Conservation (phyloP, 2,329 filamentous ascomycete species). For the Aspergillus sp. region DNA sequence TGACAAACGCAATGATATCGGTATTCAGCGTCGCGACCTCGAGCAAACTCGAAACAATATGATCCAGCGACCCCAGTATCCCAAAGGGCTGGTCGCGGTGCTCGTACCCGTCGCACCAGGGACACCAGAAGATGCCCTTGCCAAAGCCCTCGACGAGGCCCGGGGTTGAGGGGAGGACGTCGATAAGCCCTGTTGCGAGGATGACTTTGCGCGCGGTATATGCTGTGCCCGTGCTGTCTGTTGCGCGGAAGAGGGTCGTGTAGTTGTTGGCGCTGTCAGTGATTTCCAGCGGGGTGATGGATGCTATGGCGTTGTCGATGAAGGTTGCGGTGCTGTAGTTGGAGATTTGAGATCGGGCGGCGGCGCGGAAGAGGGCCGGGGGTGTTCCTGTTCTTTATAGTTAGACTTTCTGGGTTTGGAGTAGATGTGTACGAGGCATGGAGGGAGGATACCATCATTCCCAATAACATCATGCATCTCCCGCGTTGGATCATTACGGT, state of each 20-base stretch:
- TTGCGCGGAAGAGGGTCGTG: conserved; percentile 54
- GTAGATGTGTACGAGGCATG: conserved; percentile 3
- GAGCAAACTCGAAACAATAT: conserved; percentile 52
- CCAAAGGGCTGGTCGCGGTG: conserved; percentile 64
- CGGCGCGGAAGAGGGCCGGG: conserved; percentile 59
- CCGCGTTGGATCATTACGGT: conserved; percentile 61
- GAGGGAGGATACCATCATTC: conserved; percentile 55
- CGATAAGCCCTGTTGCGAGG: conserved; percentile 61
- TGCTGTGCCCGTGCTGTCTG: conserved; percentile 36
- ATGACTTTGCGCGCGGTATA: conserved; percentile 60
- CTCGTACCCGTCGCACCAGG: conserved; percentile 68
- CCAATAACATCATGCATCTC: conserved; percentile 67
- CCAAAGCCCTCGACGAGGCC: conserved; percentile 62
- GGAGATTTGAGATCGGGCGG: conserved; percentile 58
- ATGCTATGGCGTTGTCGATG: conserved; percentile 58
- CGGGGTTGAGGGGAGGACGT: conserved; percentile 60
- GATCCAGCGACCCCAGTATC: conserved; percentile 53
- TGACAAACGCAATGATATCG: conserved; percentile 63
- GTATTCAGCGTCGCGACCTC: conserved; percentile 61
- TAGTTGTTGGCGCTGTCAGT: conserved; percentile 10
- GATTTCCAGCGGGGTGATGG: conserved; percentile 29
- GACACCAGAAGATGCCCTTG: conserved; percentile 66
- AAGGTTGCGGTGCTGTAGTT: conserved; percentile 57
- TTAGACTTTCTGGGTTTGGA: background rate
- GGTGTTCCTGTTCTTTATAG: conserved; percentile 51